Conservation (phyloP, 208 protist genomes). For the Trypanosoma mega region DNA sequence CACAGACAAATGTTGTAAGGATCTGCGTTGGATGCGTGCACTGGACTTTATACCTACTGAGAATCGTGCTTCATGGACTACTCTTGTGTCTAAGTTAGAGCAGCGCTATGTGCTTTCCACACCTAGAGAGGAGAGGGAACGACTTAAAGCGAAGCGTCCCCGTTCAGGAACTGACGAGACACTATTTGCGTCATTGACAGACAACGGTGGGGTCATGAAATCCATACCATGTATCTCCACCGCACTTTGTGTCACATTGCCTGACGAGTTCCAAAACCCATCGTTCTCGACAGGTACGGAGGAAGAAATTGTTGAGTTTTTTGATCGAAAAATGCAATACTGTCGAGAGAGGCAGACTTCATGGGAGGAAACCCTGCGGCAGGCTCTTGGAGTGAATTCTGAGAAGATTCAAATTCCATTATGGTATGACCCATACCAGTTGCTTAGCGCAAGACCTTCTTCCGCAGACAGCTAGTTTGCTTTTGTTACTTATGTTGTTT, state of each 20-base stretch:
- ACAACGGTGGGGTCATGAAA: conserved; percentile 51
- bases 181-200: conserved; percentile 14
- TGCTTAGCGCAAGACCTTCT: conserved; percentile 45
- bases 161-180: conserved; percentile 25
- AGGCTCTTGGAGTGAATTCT: conserved; percentile 14
- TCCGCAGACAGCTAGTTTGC: neutral
- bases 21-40: conserved; percentile 67
- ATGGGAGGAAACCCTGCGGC: conserved; percentile 39
- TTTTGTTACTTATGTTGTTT: neutral
- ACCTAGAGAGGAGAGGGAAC: conserved; percentile 29
- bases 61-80: conserved; percentile 48
- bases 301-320: conserved; percentile 48
- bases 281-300: conserved; percentile 50
- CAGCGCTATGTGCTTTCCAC: conserved; percentile 59
- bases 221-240: conserved; percentile 60
- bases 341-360: conserved; percentile 41
- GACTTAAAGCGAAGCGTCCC: conserved; percentile 31
- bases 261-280: conserved; percentile 59
- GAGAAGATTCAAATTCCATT: conserved; percentile 43
- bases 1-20: conserved; percentile 30
- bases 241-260: conserved; percentile 49
- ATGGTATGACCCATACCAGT: conserved; percentile 77
- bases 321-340: conserved; percentile 50
- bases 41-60: conserved; percentile 43
- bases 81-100: conserved; percentile 61